These are phyloP conservation scores for Agapanthus africanus DNA, from an alignment of 106 monocot genomes.

Conservation along the genomic window DNA sequence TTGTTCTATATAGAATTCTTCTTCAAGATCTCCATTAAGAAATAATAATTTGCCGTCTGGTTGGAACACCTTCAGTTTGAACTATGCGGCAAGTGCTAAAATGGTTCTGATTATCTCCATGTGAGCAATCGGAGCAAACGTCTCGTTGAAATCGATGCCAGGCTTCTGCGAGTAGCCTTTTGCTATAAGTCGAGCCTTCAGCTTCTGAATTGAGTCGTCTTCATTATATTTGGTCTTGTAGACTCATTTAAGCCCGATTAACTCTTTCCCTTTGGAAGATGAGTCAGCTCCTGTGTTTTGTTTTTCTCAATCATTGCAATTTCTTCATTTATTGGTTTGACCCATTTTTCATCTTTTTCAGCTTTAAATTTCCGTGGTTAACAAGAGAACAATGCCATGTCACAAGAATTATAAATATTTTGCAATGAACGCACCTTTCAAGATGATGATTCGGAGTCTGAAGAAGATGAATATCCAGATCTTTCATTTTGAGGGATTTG, in stretches of 20 bases:
- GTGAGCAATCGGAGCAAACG: not conserved
- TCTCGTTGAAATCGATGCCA: not conserved
- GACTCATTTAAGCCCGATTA: not conserved
- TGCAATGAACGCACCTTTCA: not conserved
- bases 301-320: too few relatives aligned
- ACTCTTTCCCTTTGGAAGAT: not conserved
- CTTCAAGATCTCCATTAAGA: conserved; percentile 3
- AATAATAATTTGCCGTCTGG: conserved; percentile 3
- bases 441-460: too few relatives aligned
- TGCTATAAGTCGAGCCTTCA: not conserved
- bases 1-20: conserved; percentile 8
- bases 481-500: too few relatives aligned
- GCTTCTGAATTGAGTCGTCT: not conserved
- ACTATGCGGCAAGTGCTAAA: not conserved
- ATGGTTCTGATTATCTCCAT: not conserved
- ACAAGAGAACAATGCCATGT: not conserved
- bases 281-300: too few relatives aligned
- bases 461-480: too few relatives aligned
- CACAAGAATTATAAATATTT: conserved; percentile 1
- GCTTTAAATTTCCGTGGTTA: conserved; percentile 4
- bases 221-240: not conserved
- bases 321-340: too few relatives aligned
- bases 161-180: not conserved
- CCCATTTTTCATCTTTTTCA: not conserved
- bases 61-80: not conserved